Percentiles rank a stretch among this genome's conserved stretches.
These are phyloP conservation scores for Eimeria nieschulzi DNA, from an alignment of 169 alveolate genomes.

Conservation along the genomic window DNA sequence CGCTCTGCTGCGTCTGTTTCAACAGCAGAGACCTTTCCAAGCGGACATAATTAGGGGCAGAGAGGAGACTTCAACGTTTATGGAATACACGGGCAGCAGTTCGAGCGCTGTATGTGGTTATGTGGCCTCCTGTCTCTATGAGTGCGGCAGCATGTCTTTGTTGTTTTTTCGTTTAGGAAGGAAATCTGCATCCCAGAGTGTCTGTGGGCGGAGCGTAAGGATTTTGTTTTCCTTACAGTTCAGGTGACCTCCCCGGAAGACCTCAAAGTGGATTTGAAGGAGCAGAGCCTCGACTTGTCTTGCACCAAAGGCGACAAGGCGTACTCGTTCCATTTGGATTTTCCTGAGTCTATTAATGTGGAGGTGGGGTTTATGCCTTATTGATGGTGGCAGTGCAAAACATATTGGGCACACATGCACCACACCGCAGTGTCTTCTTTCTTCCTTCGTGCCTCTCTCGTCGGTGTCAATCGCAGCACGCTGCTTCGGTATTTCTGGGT, in stretches of 20 bases:
- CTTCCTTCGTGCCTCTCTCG: no score
- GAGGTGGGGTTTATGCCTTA: conserved; percentile 51
- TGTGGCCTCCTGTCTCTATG: no score
- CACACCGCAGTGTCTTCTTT: no score
- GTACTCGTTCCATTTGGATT: conserved; percentile 63
- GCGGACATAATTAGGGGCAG: no score
- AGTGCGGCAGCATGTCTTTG: neutral
- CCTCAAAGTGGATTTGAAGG: conserved; percentile 58
- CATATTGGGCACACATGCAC: no score
- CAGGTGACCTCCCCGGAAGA: conserved; percentile 47
- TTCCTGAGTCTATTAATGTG: conserved; percentile 64
- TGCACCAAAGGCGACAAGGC: conserved; percentile 39
- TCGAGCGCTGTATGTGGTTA: no score
- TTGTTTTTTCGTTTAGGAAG: neutral
- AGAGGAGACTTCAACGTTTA: no score
- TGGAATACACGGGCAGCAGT: no score
- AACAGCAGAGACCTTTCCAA: no score
- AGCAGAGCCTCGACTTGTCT: conserved; percentile 29
- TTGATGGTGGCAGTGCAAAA: neutral
- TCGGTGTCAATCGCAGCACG: no score
- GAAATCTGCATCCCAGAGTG: conserved; percentile 65
- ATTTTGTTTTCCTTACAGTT: conserved; percentile 61
- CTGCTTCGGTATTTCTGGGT: no score
- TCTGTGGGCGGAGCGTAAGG: conserved; percentile 71
- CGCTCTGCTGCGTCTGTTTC: no score